These are phyloP conservation scores for Actinomortierella wolfii DNA, from an alignment of 371 early-diverging fungal species.

Conservation along the genomic window DNA sequence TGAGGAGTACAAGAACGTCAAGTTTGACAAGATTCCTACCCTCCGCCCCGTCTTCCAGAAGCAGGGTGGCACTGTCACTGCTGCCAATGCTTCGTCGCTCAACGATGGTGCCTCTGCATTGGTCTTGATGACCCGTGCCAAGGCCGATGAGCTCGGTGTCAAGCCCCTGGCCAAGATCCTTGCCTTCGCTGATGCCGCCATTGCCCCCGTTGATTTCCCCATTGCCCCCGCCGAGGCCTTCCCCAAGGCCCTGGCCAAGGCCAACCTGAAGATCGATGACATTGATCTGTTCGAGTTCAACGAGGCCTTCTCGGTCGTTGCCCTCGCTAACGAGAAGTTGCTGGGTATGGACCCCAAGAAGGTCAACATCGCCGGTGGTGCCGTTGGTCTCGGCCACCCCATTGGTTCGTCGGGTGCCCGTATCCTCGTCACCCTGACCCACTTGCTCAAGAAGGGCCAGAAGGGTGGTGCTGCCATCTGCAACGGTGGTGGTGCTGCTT, in stretches of 20 bases:
- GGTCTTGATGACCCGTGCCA: constrained; percentile 83
- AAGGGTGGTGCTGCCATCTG: constrained; percentile 93
- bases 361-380: constrained; percentile 95
- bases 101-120: constrained; percentile 97
- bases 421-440: constrained; percentile 85
- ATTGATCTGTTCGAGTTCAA: constrained; percentile 93
- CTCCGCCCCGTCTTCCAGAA: constrained; percentile 89
- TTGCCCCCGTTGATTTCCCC: constrained; percentile 90
- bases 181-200: constrained; percentile 51
- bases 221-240: constrained; percentile 93
- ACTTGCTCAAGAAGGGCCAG: constrained; percentile 79
- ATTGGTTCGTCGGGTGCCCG: constrained; percentile 96
- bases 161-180: constrained; percentile 76
- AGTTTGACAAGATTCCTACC: constrained; percentile 74
- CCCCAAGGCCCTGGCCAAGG: constrained; percentile 89
- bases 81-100: constrained; percentile 93
- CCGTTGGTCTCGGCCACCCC: constrained; percentile 98
- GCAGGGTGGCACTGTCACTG: constrained; percentile 89
- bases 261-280: constrained; percentile 70
- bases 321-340: constrained; percentile 87
- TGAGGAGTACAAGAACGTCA: constrained; percentile 87
- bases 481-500: constrained; percentile 96
- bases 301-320: constrained; percentile 98
- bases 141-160: constrained; percentile 75
- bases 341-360: constrained; percentile 74